Base-by-base conservation (phyloP, 805 yeast genomes). In the Starmerella bombicola region DNA sequence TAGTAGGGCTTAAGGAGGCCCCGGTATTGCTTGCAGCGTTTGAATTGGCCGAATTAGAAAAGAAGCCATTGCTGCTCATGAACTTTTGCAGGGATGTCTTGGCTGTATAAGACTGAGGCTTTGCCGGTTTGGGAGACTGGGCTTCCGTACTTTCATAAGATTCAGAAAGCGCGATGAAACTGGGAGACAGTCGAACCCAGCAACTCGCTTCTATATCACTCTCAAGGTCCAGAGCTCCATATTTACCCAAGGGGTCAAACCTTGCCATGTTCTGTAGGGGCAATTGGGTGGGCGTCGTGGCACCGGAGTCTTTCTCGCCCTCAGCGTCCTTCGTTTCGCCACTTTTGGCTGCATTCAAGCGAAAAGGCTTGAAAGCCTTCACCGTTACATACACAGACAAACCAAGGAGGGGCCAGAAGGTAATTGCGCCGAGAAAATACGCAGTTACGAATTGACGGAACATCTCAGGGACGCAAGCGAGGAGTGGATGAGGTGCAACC, bases 381-480 rank as follows among this genome's bases (percentile, higher is more conserved):
- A 19, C 28, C 33, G 35, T 16, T 48, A 58, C 70, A 16, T 71
- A 44, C 25, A 69, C 55, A 1, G 55, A 51, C 2, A 67, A 23
- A 0, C 75, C 28, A 1, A 73, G 42, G 28, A 78, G 45, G 1
- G 94, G 95, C 18, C 83, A 58, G 47, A 86, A 73, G 0, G 95
- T 83, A 6, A 84, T 37, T 0, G 95, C 95, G 5, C 96, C 96
- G 3, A 80, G 33, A 2, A 83, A 37, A 55, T 83, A 84, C 0
- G 69, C 63, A 16, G 64, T 50, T 5, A 9, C 15, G 4, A 32
- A 8, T 25, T 32, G 35, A 17, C 35, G 9, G 25, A 20, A 20
- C 35, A 32, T 32, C 9, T n/a, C n/a, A n/a, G n/a, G n/a, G n/a
- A n/a, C n/a, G n/a, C n/a, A n/a, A n/a, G n/a, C n/a, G n/a, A n/a